Conservation (phyloP, 495 filamentous ascomycete genomes). For the Neurospora sp. region DNA sequence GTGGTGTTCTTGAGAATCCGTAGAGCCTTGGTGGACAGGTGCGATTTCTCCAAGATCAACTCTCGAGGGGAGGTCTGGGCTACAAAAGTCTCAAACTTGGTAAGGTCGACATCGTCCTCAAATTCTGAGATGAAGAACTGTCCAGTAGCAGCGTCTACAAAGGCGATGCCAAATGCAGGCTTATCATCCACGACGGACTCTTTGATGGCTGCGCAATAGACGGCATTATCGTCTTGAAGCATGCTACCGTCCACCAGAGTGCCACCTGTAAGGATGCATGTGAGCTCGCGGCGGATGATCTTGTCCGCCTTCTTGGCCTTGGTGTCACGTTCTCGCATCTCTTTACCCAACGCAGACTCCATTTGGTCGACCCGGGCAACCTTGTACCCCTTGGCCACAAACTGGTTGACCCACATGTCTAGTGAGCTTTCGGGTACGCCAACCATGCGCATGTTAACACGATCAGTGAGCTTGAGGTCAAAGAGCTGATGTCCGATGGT, state of each 20-base stretch:
- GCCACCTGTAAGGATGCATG: conserved; percentile 81
- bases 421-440: conserved; percentile 86
- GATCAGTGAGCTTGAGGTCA: conserved; percentile 93
- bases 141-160: conserved; percentile 92
- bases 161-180: conserved; percentile 82
- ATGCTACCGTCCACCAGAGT: conserved; percentile 93
- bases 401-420: conserved; percentile 88
- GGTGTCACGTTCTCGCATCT: conserved; percentile 82
- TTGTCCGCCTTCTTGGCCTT: conserved; percentile 64
- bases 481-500: conserved; percentile 96
- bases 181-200: conserved; percentile 66
- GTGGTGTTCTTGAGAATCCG: conserved; percentile 98
- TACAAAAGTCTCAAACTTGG: conserved; percentile 95
- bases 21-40: conserved; percentile 68
- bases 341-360: conserved; percentile 90
- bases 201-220: conserved; percentile 94
- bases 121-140: conserved; percentile 92
- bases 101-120: conserved; percentile 84
- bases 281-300: conserved; percentile 83
- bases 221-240: conserved; percentile 97
- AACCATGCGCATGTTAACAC: conserved; percentile 99
- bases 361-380: conserved; percentile 94
- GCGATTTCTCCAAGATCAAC: conserved; percentile 80
- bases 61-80: conserved; percentile 89
- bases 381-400: conserved; percentile 90